Evolutionary conservation across 2,329 filamentous ascomycete species (phyloP).

Genomic region (Fusarium scirpi): DNA sequence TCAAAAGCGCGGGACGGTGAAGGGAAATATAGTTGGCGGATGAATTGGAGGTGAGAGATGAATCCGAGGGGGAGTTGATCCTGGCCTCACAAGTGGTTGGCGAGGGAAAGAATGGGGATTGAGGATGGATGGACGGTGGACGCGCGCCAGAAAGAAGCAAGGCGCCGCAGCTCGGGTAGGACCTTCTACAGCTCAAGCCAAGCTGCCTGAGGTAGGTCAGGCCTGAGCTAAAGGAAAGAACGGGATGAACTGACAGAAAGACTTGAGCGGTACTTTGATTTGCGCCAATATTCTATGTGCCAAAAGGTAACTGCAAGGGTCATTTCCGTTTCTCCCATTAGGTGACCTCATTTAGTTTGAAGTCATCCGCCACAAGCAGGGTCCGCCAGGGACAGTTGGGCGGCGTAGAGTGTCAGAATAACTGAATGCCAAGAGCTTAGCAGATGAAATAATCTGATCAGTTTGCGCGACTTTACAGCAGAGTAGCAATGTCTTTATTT

Average conservation of each 20-base stretch:
- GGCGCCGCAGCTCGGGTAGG: constrained; percentile 24
- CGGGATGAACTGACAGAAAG: constrained; percentile 7
- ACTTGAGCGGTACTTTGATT: constrained; percentile 18
- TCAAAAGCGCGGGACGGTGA: constrained; percentile 35
- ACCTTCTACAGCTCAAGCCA: constrained; percentile 32
- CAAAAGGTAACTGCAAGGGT: constrained; percentile 18
- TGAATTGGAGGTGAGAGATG: constrained; percentile 34
- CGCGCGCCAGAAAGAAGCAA: constrained; percentile 43
- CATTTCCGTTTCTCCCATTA: background rate
- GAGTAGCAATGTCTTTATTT: accelerated
- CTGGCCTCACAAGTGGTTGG: constrained; percentile 38
- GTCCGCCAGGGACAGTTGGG: constrained; percentile 35
- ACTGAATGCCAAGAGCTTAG: background rate
- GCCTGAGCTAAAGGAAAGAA: constrained; percentile 29
- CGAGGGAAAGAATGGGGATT: constrained; percentile 44
- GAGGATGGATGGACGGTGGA: constrained; percentile 18
- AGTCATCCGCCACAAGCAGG: constrained; percentile 36
- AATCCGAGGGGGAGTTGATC: constrained; percentile 39
- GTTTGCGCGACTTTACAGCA: accelerated
- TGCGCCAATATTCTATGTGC: background rate
- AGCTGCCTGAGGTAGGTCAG: constrained; percentile 31
- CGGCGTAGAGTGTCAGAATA: background rate
- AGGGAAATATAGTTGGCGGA: constrained; percentile 32
- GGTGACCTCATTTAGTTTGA: constrained; percentile 31
- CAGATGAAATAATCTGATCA: accelerated